Conservation (phyloP, 345 rosid genomes). For the Isatis tinctoria region DNA sequence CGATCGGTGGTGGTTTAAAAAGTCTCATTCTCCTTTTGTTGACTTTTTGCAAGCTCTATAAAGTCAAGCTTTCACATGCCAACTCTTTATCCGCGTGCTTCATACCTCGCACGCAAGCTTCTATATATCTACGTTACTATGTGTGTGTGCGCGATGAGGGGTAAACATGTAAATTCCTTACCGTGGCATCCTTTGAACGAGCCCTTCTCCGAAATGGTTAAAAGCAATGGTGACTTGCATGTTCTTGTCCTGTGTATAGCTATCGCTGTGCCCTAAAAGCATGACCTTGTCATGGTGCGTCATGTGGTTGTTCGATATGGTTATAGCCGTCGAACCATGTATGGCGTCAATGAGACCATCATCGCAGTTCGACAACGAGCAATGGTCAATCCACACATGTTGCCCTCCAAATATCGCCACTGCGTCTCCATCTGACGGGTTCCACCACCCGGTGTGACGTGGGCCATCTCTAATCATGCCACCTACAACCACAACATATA, state of each 20-base stretch:
- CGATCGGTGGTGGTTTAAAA: neutral
- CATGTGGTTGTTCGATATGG: constrained; percentile 75
- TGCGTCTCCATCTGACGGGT: constrained; percentile 62
- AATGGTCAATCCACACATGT: constrained; percentile 72
- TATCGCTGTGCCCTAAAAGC: constrained; percentile 70
- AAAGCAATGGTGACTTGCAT: constrained; percentile 85
- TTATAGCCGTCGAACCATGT: constrained; percentile 76
- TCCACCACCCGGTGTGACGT: constrained; percentile 52
- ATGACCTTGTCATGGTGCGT: constrained; percentile 86
- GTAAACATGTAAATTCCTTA: constrained; percentile 8
- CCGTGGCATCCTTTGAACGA: constrained; percentile 91
- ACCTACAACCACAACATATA: constrained; percentile 4
- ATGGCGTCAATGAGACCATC: constrained; percentile 80
- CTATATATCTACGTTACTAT: neutral
- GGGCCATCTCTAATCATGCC: constrained; percentile 55
- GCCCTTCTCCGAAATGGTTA: constrained; percentile 83
- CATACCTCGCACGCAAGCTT: neutral
- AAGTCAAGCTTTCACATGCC: constrained; percentile 22
- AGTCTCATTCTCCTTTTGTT: constrained; percentile 12
- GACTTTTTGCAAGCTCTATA: constrained; percentile 11
- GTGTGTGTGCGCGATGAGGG: neutral
- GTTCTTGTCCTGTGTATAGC: constrained; percentile 54
- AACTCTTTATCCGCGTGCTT: constrained; percentile 17
- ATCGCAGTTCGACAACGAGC: constrained; percentile 64
- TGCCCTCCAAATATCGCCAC: constrained; percentile 49